Conservation (phyloP, 108 stramenopile species). For the Cyclotella choctawhatcheeana region DNA sequence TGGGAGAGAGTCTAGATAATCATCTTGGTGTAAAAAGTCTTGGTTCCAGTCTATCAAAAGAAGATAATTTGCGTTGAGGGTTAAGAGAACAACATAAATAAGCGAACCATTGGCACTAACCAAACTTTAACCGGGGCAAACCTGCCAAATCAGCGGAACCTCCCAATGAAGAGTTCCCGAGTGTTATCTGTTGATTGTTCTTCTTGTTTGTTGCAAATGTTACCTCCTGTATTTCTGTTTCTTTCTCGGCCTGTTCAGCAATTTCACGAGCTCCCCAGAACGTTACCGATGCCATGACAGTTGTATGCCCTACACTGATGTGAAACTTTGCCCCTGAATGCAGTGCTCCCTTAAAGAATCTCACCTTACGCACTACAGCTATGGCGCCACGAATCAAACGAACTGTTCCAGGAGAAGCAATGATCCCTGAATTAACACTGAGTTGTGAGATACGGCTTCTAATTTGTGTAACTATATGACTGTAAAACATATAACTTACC, state of each 20-base stretch:
- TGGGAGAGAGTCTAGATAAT: constrained; percentile 63
- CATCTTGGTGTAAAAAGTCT: constrained; percentile 87
- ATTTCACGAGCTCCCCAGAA: constrained; percentile 97
- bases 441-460: neutral
- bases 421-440: constrained; percentile 32
- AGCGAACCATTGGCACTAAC: neutral
- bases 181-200: constrained; percentile 3
- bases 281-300: constrained; percentile 94
- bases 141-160: constrained; percentile 80
- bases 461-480: too few species aligned
- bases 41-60: constrained; percentile 64
- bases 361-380: constrained; percentile 90
- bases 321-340: constrained; percentile 84
- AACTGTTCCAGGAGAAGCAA: constrained; percentile 88
- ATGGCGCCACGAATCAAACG: constrained; percentile 78
- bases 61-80: neutral
- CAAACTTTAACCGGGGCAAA: constrained; percentile 71
- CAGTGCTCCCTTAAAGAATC: constrained; percentile 71
- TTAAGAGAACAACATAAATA: neutral
- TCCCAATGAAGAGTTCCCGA: constrained; percentile 72
- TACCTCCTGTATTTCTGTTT: constrained; percentile 20
- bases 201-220: neutral
- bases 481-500: constrained; percentile 52
- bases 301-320: constrained; percentile 95
- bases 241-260: constrained; percentile 25